These are phyloP conservation scores for Ogataea allantospora DNA, from an alignment of 805 yeast genomes.

Conservation along the genomic window DNA sequence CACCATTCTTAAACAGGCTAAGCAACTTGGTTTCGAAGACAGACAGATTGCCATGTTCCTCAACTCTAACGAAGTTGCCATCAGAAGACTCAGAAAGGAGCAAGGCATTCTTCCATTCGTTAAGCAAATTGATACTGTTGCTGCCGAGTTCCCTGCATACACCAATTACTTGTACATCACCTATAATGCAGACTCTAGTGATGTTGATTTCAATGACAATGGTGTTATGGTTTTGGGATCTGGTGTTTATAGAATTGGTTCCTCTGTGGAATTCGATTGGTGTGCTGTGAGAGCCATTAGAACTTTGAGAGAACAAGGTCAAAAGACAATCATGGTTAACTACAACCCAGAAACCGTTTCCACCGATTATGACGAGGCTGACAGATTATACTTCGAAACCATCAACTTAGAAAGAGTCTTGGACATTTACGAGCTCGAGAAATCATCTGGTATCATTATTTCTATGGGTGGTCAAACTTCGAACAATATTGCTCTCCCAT, in stretches of 20 bases:
- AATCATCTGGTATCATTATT: slow-evolving; percentile 86
- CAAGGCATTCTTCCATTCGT: slow-evolving; percentile 87
- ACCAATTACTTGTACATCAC: slow-evolving; percentile 95
- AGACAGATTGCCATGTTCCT: slow-evolving; percentile 90
- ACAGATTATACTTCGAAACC: slow-evolving; percentile 92
- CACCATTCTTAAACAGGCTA: slow-evolving; percentile 72
- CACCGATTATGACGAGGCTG: slow-evolving; percentile 98
- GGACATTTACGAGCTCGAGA: slow-evolving; percentile 91
- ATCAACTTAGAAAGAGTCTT: slow-evolving; percentile 90
- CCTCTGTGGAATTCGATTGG: slow-evolving; percentile 99
- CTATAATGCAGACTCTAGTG: slow-evolving; percentile 87
- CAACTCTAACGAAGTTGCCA: slow-evolving; percentile 87
- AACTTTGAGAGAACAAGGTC: slow-evolving; percentile 81
- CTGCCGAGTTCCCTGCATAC: slow-evolving; percentile 97
- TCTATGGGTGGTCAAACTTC: slow-evolving; percentile 99
- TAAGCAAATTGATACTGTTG: slow-evolving; percentile 96
- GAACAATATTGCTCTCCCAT: slow-evolving; percentile 89
- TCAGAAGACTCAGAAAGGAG: slow-evolving; percentile 84
- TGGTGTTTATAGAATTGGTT: slow-evolving; percentile 98
- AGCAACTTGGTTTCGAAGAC: slow-evolving; percentile 95
- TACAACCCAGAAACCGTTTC: slow-evolving; percentile 98
- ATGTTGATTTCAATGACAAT: slow-evolving; percentile 83
- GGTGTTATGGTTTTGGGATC: slow-evolving; percentile 97
- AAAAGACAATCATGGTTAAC: slow-evolving; percentile 94
- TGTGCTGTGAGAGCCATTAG: slow-evolving; percentile 98